Base-by-base conservation (phyloP, 208 protist species). In the Leishmania guyanensis region DNA sequence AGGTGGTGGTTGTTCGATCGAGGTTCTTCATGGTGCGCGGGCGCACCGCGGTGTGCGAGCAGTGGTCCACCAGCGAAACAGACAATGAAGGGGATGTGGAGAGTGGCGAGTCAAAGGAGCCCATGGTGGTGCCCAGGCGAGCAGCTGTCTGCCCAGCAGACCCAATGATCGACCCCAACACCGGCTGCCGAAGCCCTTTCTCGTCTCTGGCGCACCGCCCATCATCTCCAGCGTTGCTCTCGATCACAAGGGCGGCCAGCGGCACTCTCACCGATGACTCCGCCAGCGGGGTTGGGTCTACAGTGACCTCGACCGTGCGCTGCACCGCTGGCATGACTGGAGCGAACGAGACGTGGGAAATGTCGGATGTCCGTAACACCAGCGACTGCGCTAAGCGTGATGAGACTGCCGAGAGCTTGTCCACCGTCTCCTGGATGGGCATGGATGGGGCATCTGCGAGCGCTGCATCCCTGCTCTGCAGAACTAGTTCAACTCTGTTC, bases 1-100 rank as follows among this genome's bases (percentile, higher is more conserved):
- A 54, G 10, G 72, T 78, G 58, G 77, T 90, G n/a, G 73, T 93
- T 14, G 90, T 95, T 75, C 89, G 92, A 17, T 95, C 92, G 20
- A 89, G 89, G 60, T 92, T 92, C 82, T 95, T 95, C 68, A 56
- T 90, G 73, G 20, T 65, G 29, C 81, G 76, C 3, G 81, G 81
- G n/a, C 79, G 78, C 51, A 82, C 79, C 10, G 85, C 86, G 48
- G 88, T 86, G 72, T 75, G 83, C 17, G 88, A 90, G 46, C 78
- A 77, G 36, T 86, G 83, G 83, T 79, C 73, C 22, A 53, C 82
- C 17, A 84, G 85, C 77, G 80, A 80, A 48, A 75, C 53, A 4
- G 77, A 84, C 26, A 77, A 84, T 4, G 78, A 84, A 20, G 79
- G 54, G 39, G 60, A 50, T 3, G 48, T 12, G 12, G 70, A 80